Evolutionary conservation across 805 yeast genomes (phyloP).

Genomic region (Wilhelminamyces savonicus): DNA sequence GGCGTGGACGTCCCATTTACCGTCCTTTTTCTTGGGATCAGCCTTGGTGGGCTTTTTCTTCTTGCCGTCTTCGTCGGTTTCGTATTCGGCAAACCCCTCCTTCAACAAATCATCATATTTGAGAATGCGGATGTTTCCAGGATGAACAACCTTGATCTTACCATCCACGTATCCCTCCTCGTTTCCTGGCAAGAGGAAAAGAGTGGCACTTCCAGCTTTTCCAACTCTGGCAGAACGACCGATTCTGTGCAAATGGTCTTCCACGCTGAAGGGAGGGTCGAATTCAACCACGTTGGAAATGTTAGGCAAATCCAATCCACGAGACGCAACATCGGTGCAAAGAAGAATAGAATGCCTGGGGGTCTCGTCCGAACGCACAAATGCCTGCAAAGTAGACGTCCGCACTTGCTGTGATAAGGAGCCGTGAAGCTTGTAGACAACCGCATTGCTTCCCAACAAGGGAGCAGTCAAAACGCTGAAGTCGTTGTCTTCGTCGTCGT

Average conservation of each 20-base stretch:
- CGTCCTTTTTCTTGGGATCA: slow-evolving; percentile 34
- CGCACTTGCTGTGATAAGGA: slow-evolving; percentile 81
- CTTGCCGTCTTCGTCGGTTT: slow-evolving; percentile 25
- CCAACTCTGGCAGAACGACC: slow-evolving; percentile 99
- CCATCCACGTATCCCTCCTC: slow-evolving; percentile 80
- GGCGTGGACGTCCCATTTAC: slow-evolving; percentile 86
- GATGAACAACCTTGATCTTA: slow-evolving; percentile 33
- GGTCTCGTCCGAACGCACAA: slow-evolving; percentile 37
- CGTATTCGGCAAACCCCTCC: slow-evolving; percentile 32
- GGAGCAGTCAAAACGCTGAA: slow-evolving; percentile 51
- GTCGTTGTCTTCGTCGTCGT: slow-evolving; percentile 15
- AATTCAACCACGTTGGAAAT: slow-evolving; percentile 83
- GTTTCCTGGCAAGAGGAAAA: slow-evolving; percentile 81
- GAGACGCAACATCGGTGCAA: slow-evolving; percentile 96
- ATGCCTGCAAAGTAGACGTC: slow-evolving; percentile 65
- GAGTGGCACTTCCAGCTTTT: slow-evolving; percentile 63
- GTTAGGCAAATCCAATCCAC: slow-evolving; percentile 90
- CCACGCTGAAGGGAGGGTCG: slow-evolving; percentile 92
- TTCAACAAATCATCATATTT: slow-evolving; percentile 27
- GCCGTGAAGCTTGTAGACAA: slow-evolving; percentile 76
- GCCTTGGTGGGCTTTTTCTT: slow-evolving; percentile 29
- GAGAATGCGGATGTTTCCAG: slow-evolving; percentile 27
- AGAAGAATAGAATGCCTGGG: slow-evolving; percentile 59
- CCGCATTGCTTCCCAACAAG: slow-evolving; percentile 34
- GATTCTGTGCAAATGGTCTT: slow-evolving; percentile 92